phyloP scores from a whole-genome alignment of 2,329 filamentous ascomycete species.

The Elsinoe arachidis region DNA sequence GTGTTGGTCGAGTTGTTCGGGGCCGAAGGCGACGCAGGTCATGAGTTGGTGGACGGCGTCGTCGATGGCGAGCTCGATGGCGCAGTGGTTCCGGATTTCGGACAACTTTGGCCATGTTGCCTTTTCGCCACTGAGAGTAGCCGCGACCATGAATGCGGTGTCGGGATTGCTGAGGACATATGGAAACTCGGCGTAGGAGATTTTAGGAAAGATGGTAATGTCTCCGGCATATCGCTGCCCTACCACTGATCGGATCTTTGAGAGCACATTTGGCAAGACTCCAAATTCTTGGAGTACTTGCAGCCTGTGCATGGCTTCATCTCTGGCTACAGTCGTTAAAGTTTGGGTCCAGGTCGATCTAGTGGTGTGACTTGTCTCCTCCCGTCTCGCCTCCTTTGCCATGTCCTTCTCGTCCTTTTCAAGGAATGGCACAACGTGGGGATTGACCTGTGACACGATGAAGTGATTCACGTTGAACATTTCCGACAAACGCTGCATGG shows the following conservation, averaged over 20 bases:
- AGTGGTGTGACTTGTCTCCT: slow-evolving; percentile 23
- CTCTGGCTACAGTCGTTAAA: slow-evolving; percentile 64
- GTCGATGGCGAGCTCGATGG: slow-evolving; percentile 79
- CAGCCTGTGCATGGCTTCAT: slow-evolving; percentile 71
- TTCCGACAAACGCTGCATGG: slow-evolving; percentile 79
- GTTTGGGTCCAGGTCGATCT: slow-evolving; percentile 54
- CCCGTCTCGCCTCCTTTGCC: slow-evolving; percentile 18
- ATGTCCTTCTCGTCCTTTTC: slow-evolving; percentile 54
- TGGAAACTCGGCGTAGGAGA: slow-evolving; percentile 64
- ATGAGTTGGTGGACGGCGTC: slow-evolving; percentile 61
- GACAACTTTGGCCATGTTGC: slow-evolving; percentile 89
- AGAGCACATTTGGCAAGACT: slow-evolving; percentile 67
- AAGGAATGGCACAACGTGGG: slow-evolving; percentile 82
- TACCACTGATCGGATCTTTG: slow-evolving; percentile 61
- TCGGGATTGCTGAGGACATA: slow-evolving; percentile 77
- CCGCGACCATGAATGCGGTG: slow-evolving; percentile 73
- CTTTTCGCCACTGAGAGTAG: slow-evolving; percentile 67
- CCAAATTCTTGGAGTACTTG: slow-evolving; percentile 73
- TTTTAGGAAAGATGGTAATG: slow-evolving; percentile 83
- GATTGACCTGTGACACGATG: slow-evolving; percentile 94
- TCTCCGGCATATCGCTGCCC: slow-evolving; percentile 90
- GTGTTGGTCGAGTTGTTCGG: slow-evolving; percentile 54
- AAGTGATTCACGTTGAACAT: slow-evolving; percentile 99
- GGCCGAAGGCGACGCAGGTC: slow-evolving; percentile 59
- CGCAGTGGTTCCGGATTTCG: slow-evolving; percentile 75